phyloP scores from a whole-genome alignment of 441 rosid species.

The Syzygium syzygioides region DNA sequence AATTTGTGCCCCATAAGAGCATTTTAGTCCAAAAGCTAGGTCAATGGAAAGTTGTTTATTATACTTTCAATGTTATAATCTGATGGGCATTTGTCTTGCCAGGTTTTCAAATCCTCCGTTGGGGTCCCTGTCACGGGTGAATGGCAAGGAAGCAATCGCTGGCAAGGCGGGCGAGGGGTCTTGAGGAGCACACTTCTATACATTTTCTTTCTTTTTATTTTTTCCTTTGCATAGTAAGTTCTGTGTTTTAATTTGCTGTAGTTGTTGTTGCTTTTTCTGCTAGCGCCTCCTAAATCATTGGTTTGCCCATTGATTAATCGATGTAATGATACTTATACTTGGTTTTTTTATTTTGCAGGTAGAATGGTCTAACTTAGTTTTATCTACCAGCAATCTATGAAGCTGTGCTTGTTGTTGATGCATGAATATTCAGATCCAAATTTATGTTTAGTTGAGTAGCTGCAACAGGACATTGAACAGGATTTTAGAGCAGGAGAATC shows the following conservation, averaged over 20 bases:
- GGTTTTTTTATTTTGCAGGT: slow-evolving; percentile 39
- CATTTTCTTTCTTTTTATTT: slow-evolving; percentile 21
- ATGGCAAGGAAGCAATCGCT: slow-evolving; percentile 56
- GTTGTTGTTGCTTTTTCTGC: not conserved
- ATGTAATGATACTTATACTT: not conserved
- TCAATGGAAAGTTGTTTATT: not conserved
- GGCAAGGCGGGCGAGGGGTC: slow-evolving; percentile 58
- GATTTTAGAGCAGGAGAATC: slow-evolving; percentile 1
- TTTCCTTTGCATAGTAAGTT: not conserved
- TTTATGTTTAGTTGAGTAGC: slow-evolving; percentile 1
- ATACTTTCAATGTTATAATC: not conserved
- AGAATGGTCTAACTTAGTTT: slow-evolving; percentile 30
- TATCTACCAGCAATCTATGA: slow-evolving; percentile 34
- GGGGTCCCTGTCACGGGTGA: slow-evolving; percentile 34
- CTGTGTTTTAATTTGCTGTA: not conserved
- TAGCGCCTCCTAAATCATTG: not conserved
- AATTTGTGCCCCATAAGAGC: not conserved
- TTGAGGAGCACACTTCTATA: slow-evolving; percentile 19
- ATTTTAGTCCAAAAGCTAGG: not conserved
- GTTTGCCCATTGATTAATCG: not conserved
- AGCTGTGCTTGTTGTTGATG: slow-evolving; percentile 20
- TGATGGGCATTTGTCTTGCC: not conserved
- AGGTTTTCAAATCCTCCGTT: slow-evolving; percentile 64
- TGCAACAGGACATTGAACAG: slow-evolving; percentile 5
- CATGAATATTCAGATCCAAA: slow-evolving; percentile 23